Evolutionary conservation across 1,284 basidiomycete species (phyloP), one percentile per base, ranked within the genome.

Genomic region (Ganoderma lucidum): DNA sequence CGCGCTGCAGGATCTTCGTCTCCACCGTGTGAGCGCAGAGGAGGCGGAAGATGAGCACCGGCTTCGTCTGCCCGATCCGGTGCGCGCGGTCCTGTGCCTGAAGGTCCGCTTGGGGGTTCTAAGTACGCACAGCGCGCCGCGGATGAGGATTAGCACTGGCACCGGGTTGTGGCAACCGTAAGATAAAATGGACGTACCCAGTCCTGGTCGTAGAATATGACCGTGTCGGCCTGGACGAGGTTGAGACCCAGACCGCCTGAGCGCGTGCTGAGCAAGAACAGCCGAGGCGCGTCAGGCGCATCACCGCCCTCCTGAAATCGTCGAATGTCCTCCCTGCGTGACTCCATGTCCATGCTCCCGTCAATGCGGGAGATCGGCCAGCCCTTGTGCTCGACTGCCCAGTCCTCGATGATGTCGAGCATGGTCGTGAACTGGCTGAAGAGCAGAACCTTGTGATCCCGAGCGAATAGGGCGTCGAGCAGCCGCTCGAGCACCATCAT

Each of bases 361-460:
- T 99, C 97, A 66, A 99, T 98, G 30, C 97, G 92, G 78, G 94
- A 98, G 1, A 96, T 86, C 1, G 84, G 82, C 90, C 93, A 94
- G 0, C 86, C 84, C 82, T 98, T 97, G 79, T 90, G 89, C 68
- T 93, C 90, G 1, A 82, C 85, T 4, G 95, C 94, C 96, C 96
- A 97, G 73, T 94, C 94, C 90, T 96, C 90, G 69, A 99, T 94
- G 72, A 99, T 94, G 78, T 99, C 94, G 64, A 99, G 83, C 96
- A 98, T 96, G 1, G 93, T 96, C 58, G 93, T 97, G 80, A 99
- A 98, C 82, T 98, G 96, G 67, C 93, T 93, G 82, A 99, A 99
- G 42, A 99, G 81, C 39, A 99, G 83, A 0, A 98, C 97, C 80
- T 97, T 97, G 82, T 98, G 97, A 6, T 88, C 89, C 14, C 90